Evolutionary conservation across 2,329 filamentous ascomycete genomes (phyloP).

Genomic region (Colletotrichum sp.): DNA sequence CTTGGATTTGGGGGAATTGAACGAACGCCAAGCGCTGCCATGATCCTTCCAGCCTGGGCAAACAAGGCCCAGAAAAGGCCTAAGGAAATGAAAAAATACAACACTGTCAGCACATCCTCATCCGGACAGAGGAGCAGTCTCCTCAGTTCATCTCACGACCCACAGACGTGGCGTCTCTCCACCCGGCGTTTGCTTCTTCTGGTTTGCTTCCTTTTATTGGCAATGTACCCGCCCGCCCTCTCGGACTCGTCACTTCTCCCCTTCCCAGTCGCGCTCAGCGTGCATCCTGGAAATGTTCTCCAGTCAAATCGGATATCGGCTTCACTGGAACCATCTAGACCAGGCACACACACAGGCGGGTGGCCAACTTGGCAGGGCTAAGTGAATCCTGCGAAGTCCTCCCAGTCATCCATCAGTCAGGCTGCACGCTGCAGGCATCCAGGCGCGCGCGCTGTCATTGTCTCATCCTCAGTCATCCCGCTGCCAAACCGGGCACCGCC

Average conservation of each 20-base stretch:
- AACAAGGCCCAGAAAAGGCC: background rate
- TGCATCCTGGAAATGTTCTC: background rate
- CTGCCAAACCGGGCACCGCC: background rate
- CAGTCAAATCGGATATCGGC: conserved; percentile 5
- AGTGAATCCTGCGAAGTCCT: background rate
- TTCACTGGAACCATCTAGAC: background rate
- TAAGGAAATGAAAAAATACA: background rate
- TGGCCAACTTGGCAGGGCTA: background rate
- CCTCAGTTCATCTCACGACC: background rate
- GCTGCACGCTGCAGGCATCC: background rate
- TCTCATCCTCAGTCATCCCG: background rate
- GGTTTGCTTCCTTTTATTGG: background rate
- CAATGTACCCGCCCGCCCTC: background rate
- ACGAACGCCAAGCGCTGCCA: background rate
- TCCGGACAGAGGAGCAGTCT: background rate
- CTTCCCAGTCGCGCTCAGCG: background rate
- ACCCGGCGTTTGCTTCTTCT: background rate
- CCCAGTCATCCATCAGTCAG: background rate
- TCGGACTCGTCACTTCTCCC: background rate
- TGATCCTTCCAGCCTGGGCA: background rate
- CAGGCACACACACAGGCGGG: background rate
- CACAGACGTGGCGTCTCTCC: background rate
- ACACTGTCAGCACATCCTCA: background rate
- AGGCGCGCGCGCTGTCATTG: background rate
- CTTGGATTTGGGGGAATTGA: background rate